Evolutionary conservation across 495 filamentous ascomycete genomes (phyloP).

Genomic region (Talaromyces nanjingensis): DNA sequence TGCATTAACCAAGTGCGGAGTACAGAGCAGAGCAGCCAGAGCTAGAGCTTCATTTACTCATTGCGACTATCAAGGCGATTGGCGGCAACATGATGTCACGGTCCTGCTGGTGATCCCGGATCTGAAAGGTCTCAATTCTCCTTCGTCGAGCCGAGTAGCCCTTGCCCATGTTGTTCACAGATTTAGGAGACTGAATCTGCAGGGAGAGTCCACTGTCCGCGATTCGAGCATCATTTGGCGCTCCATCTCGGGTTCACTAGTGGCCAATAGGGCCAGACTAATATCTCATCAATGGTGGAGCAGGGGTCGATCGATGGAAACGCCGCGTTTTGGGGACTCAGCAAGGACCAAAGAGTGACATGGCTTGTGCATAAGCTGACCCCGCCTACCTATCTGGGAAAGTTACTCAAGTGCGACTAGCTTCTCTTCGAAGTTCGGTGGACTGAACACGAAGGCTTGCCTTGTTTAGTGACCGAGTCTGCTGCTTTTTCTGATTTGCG

Average conservation of each 20-base stretch:
- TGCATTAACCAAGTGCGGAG: background rate
- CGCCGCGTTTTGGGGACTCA: background rate
- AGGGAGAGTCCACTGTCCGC: background rate
- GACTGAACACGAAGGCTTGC: background rate
- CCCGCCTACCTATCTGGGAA: background rate
- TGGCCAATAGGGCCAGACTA: background rate
- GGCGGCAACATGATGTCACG: background rate
- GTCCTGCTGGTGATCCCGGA: background rate
- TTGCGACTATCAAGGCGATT: background rate
- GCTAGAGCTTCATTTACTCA: background rate
- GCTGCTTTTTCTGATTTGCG: background rate
- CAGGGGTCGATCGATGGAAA: background rate
- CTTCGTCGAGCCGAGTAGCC: background rate
- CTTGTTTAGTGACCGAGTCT: background rate
- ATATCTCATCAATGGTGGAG: background rate
- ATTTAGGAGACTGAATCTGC: background rate
- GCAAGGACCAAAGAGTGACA: background rate
- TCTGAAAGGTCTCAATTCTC: background rate
- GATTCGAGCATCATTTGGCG: background rate
- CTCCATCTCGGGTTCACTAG: background rate
- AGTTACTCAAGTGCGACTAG: background rate
- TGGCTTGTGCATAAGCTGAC: background rate
- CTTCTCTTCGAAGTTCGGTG: background rate
- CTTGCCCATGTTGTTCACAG: background rate
- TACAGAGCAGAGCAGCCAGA: background rate